Conservation (phyloP, 768 basidiomycete species). For the Galerina marginata region DNA sequence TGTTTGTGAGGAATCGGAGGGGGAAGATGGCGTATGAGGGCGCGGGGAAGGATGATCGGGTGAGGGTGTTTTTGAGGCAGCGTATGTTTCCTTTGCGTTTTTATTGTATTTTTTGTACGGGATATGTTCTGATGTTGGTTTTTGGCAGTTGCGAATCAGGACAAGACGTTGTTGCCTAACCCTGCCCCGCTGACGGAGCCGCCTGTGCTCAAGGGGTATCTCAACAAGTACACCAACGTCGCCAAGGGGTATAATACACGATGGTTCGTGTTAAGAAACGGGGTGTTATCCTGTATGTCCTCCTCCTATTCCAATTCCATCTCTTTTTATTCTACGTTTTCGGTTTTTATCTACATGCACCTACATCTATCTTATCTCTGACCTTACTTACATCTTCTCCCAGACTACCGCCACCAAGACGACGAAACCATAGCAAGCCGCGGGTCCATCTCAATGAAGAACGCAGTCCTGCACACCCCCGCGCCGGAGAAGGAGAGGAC, state of each 20-base stretch:
- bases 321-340: not conserved
- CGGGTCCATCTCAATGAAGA: slow-evolving; percentile 88
- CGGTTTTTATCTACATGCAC: too few relatives aligned
- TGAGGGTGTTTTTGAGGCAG: slow-evolving; percentile 83
- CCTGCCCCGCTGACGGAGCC: slow-evolving; percentile 52
- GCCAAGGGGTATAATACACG: slow-evolving; percentile 87
- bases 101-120: not conserved
- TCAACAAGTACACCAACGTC: slow-evolving; percentile 93
- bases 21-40: slow-evolving; percentile 76
- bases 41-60: slow-evolving; percentile 78
- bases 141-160: slow-evolving; percentile 74
- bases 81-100: slow-evolving; percentile 62
- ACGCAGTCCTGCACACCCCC: slow-evolving; percentile 65
- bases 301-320: not conserved
- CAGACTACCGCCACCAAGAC: slow-evolving; percentile 89
- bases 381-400: not conserved
- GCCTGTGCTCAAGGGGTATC: slow-evolving; percentile 72
- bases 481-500: slow-evolving; percentile 49
- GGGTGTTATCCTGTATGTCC: slow-evolving; percentile 80
- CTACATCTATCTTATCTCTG: not conserved
- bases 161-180: slow-evolving; percentile 67
- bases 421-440: slow-evolving; percentile 87
- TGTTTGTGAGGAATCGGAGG: slow-evolving; percentile 80
- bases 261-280: slow-evolving; percentile 92
- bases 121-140: not conserved